Conservation (phyloP, 2,329 filamentous ascomycete genomes). For the Epichloe hybrida region DNA sequence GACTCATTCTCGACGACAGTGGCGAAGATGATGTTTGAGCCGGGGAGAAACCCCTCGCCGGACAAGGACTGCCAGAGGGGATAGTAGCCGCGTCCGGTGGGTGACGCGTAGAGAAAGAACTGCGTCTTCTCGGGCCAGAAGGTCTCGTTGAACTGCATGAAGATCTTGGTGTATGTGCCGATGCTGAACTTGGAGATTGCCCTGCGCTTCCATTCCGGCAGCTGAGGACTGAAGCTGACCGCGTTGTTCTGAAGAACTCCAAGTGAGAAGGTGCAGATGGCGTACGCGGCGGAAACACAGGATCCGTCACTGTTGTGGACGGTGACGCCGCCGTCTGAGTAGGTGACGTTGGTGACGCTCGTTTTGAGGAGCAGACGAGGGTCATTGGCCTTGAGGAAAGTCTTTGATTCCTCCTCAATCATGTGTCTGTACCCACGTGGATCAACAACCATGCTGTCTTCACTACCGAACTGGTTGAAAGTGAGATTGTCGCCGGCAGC, state of each 20-base stretch:
- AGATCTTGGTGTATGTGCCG: conserved; percentile 63
- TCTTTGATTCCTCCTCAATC: conserved; percentile 40
- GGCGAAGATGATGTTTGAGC: conserved; percentile 51
- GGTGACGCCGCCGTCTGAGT: conserved; percentile 37
- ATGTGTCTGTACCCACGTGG: conserved; percentile 47
- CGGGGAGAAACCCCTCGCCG: conserved; percentile 41
- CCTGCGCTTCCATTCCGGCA: conserved; percentile 51
- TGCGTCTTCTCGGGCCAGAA: conserved; percentile 43
- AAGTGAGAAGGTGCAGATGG: conserved; percentile 53
- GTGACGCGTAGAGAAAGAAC: conserved; percentile 33
- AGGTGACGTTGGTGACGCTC: conserved; percentile 39
- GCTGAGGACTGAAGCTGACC: conserved; percentile 41
- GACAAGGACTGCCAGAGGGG: conserved; percentile 50
- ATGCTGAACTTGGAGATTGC: conserved; percentile 53
- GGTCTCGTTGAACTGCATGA: conserved; percentile 52
- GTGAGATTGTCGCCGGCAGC: conserved; percentile 45
- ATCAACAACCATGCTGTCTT: conserved; percentile 48
- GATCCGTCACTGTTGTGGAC: conserved; percentile 38
- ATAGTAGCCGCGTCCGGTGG: conserved; percentile 27
- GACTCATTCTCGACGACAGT: conserved; percentile 45
- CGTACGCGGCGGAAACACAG: conserved; percentile 46
- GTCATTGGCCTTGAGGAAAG: conserved; percentile 43
- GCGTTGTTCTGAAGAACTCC: conserved; percentile 52
- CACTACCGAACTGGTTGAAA: conserved; percentile 47
- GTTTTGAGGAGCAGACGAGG: conserved; percentile 44